Evolutionary conservation across 768 basidiomycete species (phyloP).

Genomic region (Mycena vulgaris): DNA sequence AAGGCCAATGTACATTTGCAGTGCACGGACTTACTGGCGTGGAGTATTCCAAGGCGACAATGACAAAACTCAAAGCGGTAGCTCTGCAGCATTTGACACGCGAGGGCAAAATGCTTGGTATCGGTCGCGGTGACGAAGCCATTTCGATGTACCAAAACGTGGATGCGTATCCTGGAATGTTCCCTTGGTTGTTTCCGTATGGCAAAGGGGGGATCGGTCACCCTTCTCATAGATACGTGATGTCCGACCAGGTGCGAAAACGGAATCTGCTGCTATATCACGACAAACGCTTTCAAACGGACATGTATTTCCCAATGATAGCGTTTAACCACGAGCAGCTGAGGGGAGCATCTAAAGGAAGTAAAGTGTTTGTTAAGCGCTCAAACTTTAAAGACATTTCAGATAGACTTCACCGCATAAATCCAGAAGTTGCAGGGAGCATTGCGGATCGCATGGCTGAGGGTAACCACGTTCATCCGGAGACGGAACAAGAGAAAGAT

Average conservation of each 20-base stretch:
- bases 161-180: slow-evolving; percentile 53
- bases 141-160: slow-evolving; percentile 50
- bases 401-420: slow-evolving; percentile 37
- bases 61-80: slow-evolving; percentile 34
- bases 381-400: slow-evolving; percentile 46
- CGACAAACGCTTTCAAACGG: slow-evolving; percentile 48
- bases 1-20: slow-evolving; percentile 1
- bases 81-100: slow-evolving; percentile 42
- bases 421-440: slow-evolving; percentile 39
- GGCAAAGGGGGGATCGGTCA: slow-evolving; percentile 51
- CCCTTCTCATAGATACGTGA: neutral
- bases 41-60: slow-evolving; percentile 28
- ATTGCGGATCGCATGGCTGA: slow-evolving; percentile 41
- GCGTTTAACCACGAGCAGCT: slow-evolving; percentile 60
- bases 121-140: slow-evolving; percentile 37
- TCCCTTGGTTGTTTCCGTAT: slow-evolving; percentile 58
- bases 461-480: slow-evolving; percentile 43
- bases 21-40: slow-evolving; percentile 55
- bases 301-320: slow-evolving; percentile 49
- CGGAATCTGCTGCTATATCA: slow-evolving; percentile 48
- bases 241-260: slow-evolving; percentile 43
- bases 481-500: slow-evolving; percentile 48
- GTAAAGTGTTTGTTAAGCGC: slow-evolving; percentile 48
- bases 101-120: slow-evolving; percentile 36
- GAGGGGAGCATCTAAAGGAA: slow-evolving; percentile 43